A percentile compares a stretch with the other conserved stretches of the same genome.
Evolutionary conservation across 495 filamentous ascomycete species (phyloP).

Genomic region (Pseudotulostoma volvatum): DNA sequence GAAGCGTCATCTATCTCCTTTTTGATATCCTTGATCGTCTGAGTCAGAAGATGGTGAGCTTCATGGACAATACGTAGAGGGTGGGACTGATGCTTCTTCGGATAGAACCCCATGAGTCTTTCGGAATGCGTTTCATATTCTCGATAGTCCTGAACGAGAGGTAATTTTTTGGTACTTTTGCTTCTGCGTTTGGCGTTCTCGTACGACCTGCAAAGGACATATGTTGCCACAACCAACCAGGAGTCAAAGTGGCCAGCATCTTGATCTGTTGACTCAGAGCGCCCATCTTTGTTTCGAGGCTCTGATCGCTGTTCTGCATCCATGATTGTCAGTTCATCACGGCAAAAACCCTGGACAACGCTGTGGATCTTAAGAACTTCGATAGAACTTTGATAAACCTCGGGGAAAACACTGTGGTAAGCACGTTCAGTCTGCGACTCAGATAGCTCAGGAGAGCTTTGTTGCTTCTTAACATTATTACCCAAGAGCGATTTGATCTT

Average conservation of each 20-base stretch:
- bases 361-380: conserved; percentile 63
- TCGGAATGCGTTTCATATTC: conserved; percentile 53
- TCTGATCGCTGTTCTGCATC: conserved; percentile 24
- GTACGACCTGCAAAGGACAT: conserved; percentile 46
- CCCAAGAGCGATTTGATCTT: conserved; percentile 25
- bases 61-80: conserved; percentile 18
- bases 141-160: conserved; percentile 49
- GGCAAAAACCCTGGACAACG: conserved; percentile 66
- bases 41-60: conserved; percentile 30
- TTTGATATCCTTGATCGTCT: conserved; percentile 35
- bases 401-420: conserved; percentile 29
- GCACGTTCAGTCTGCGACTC: conserved; percentile 32
- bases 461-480: conserved; percentile 15
- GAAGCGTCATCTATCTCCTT: conserved; percentile 40
- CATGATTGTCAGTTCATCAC: conserved; percentile 44
- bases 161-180: conserved; percentile 6
- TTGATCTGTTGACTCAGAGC: conserved; percentile 5
- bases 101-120: conserved; percentile 29
- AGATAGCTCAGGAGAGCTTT: conserved; percentile 16
- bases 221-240: conserved; percentile 45
- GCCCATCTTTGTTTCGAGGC: conserved; percentile 12
- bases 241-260: conserved; percentile 24
- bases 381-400: conserved; percentile 34
- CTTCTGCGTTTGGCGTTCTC: conserved; percentile 39
- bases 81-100: conserved; percentile 9